A percentile compares a stretch with the other conserved stretches of the same genome.
These are phyloP conservation scores for Carpinus fangiana DNA, from an alignment of 306 rosid genomes.

Conservation along the genomic window DNA sequence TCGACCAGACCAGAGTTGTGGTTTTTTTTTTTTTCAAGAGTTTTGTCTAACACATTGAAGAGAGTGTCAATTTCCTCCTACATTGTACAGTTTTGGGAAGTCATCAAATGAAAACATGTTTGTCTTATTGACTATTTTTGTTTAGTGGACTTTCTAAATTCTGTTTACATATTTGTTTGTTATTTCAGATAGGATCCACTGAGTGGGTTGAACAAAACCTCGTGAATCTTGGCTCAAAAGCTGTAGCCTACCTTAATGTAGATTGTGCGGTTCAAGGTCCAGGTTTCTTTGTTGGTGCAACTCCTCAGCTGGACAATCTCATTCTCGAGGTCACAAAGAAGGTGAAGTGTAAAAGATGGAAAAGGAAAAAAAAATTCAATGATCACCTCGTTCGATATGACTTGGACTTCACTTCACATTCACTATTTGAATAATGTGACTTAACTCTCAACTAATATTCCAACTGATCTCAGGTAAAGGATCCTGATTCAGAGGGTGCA, in stretches of 20 bases:
- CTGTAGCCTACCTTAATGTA: slow-evolving; percentile 90
- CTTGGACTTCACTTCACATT: not conserved
- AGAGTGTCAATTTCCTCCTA: slow-evolving; percentile 20
- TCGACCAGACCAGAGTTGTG: not conserved
- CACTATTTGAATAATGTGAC: slow-evolving; percentile 17
- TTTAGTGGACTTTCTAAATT: slow-evolving; percentile 26
- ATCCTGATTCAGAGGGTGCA: slow-evolving; percentile 67
- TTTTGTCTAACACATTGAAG: too few species aligned
- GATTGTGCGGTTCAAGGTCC: slow-evolving; percentile 97
- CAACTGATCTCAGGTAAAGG: slow-evolving; percentile 67
- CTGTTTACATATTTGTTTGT: slow-evolving; percentile 22
- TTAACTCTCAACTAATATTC: slow-evolving; percentile 20
- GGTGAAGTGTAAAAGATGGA: slow-evolving; percentile 39
- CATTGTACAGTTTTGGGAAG: not conserved
- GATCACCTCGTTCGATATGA: not conserved
- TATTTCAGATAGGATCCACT: slow-evolving; percentile 83
- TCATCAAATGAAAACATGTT: slow-evolving; percentile 19
- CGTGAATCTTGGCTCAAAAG: slow-evolving; percentile 70
- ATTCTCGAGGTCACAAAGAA: slow-evolving; percentile 67
- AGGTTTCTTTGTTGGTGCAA: slow-evolving; percentile 76
- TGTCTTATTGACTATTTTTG: slow-evolving; percentile 20
- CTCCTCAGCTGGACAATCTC: slow-evolving; percentile 93
- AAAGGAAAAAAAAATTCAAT: not conserved
- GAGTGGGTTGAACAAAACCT: slow-evolving; percentile 99
- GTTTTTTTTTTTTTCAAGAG: too few species aligned